phyloP scores from a whole-genome alignment of 2,329 filamentous ascomycete genomes.

The Colletotrichum filicis region DNA sequence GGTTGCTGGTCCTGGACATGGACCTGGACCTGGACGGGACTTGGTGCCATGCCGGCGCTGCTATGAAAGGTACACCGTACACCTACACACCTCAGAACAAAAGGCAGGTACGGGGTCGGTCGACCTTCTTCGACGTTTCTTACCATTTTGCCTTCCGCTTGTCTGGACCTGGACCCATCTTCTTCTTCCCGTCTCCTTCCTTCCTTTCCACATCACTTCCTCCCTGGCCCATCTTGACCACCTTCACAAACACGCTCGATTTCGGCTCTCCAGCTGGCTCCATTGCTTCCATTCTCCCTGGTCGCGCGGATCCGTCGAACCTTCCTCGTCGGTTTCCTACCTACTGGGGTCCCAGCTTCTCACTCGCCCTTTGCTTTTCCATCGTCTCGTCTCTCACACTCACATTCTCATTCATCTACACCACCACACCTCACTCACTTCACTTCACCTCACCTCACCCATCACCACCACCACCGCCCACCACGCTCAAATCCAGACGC shows the following conservation, averaged over 20 bases:
- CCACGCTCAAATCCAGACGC: neutral
- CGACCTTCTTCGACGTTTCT: slow-evolving; percentile 32
- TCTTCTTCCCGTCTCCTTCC: slow-evolving; percentile 32
- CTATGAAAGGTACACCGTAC: neutral
- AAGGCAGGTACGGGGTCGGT: neutral
- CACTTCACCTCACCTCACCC: too few species aligned
- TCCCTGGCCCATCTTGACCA: slow-evolving; percentile 36
- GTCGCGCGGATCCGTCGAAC: slow-evolving; percentile 21
- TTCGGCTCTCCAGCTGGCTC: neutral
- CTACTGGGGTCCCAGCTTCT: slow-evolving; percentile 7
- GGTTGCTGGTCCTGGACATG: neutral
- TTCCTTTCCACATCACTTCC: slow-evolving; percentile 35
- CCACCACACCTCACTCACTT: neutral
- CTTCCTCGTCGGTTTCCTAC: slow-evolving; percentile 21
- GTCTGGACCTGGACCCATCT: slow-evolving; percentile 31
- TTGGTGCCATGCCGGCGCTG: slow-evolving; percentile 1
- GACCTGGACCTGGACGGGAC: neutral
- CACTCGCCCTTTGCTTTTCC: slow-evolving; percentile 4
- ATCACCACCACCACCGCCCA: neutral
- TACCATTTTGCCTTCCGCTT: slow-evolving; percentile 36
- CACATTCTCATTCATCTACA: slow-evolving; percentile 11
- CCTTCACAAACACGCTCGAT: slow-evolving; percentile 33
- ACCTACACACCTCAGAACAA: neutral
- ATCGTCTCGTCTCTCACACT: slow-evolving; percentile 1
- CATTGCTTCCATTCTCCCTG: slow-evolving; percentile 25